A percentile compares a stretch with the other conserved stretches of the same genome.
Evolutionary conservation across 192 early-diverging fungal species (phyloP).

Genomic region (Piromyces finnis): DNA sequence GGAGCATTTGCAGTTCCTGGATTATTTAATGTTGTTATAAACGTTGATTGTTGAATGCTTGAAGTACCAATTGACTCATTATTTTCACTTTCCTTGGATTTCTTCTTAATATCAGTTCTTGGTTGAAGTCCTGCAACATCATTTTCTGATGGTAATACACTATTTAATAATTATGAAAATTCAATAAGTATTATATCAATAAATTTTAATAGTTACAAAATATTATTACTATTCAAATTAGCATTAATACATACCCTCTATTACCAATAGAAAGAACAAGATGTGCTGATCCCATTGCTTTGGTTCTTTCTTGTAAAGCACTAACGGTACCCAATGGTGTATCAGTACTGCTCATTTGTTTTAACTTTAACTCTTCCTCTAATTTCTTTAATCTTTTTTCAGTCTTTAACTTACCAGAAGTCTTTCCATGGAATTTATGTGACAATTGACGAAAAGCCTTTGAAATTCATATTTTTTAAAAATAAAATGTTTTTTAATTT

Average conservation of each 20-base stretch:
- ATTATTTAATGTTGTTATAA: neutral
- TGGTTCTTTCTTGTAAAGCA: slow-evolving; percentile 38
- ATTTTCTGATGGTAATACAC: neutral
- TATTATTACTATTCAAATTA: too few species aligned
- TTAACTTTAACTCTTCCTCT: slow-evolving; percentile 57
- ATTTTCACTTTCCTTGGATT: neutral
- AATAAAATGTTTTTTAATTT: too few species aligned
- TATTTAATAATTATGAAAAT: too few species aligned
- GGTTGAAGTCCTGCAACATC: neutral
- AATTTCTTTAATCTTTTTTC: slow-evolving; percentile 71
- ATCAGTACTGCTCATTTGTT: slow-evolving; percentile 52
- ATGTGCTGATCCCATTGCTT: slow-evolving; percentile 41
- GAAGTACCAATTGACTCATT: neutral
- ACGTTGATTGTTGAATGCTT: neutral
- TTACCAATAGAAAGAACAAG: slow-evolving; percentile 68
- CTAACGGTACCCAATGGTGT: slow-evolving; percentile 59
- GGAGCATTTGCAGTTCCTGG: neutral
- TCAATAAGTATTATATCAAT: too few species aligned
- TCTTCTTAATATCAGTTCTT: neutral
- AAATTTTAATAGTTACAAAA: too few species aligned
- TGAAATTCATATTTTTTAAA: neutral
- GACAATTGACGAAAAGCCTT: slow-evolving; percentile 74
- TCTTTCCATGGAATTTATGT: slow-evolving; percentile 91
- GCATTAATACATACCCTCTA: slow-evolving; percentile 20
- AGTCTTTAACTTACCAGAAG: slow-evolving; percentile 82